Evolutionary conservation across 345 rosid genomes (phyloP).

Genomic region (Anacardium occidentale): DNA sequence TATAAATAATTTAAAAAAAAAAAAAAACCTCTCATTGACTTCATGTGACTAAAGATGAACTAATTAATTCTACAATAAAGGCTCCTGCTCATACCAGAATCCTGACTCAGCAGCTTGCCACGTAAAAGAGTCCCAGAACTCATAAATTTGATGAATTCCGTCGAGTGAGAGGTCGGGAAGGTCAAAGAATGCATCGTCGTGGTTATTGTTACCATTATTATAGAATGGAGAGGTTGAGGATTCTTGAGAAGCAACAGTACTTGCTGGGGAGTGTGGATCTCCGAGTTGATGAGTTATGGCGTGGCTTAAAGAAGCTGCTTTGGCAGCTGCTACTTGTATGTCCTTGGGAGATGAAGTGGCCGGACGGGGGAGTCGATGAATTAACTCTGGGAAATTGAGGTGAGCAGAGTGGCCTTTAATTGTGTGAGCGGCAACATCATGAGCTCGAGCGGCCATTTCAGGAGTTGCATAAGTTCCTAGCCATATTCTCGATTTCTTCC

Average conservation of each 20-base stretch:
- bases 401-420: slow-evolving; percentile 72
- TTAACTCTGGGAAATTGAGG: slow-evolving; percentile 77
- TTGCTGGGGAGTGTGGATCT: slow-evolving; percentile 33
- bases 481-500: slow-evolving; percentile 94
- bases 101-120: slow-evolving; percentile 33
- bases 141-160: slow-evolving; percentile 36
- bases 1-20: too few relatives aligned
- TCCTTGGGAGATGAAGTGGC: slow-evolving; percentile 65
- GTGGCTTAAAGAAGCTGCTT: slow-evolving; percentile 52
- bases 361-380: slow-evolving; percentile 64
- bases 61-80: slow-evolving; percentile 14
- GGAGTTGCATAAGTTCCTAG: slow-evolving; percentile 80
- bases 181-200: slow-evolving; percentile 63
- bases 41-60: too few relatives aligned
- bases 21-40: too few relatives aligned
- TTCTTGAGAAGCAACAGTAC: slow-evolving; percentile 32
- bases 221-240: slow-evolving; percentile 27
- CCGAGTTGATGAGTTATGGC: slow-evolving; percentile 11
- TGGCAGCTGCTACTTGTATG: slow-evolving; percentile 79
- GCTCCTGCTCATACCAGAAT: slow-evolving; percentile 31
- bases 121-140: slow-evolving; percentile 42
- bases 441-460: slow-evolving; percentile 98
- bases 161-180: slow-evolving; percentile 65
- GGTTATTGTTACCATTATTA: background rate
- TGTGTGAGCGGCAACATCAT: slow-evolving; percentile 81